A percentile compares a stretch with the other conserved stretches of the same genome.
phyloP scores from a whole-genome alignment of 2,329 filamentous ascomycete genomes.

The Cordyceps pruinosa region DNA sequence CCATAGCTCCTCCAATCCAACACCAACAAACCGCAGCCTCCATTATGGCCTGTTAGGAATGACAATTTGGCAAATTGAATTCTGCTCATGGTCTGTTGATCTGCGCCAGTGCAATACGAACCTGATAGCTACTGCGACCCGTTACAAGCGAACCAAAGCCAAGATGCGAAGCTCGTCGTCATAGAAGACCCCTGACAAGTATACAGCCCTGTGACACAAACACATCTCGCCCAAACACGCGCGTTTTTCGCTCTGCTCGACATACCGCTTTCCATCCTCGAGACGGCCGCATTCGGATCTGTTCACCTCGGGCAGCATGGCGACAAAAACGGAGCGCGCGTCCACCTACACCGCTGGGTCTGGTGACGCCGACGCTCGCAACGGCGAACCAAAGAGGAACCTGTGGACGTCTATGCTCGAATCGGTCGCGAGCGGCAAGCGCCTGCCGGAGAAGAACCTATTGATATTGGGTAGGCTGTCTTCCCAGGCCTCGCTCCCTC shows the following conservation, averaged over 20 bases:
- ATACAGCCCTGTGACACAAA: background rate
- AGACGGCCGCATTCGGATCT: constrained; percentile 3
- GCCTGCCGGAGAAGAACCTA: constrained; percentile 85
- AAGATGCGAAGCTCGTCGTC: constrained; percentile 3
- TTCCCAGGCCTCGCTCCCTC: background rate
- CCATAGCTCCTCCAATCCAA: constrained; percentile 1
- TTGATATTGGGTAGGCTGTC: constrained; percentile 64
- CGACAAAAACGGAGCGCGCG: constrained; percentile 46
- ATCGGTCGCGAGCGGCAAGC: constrained; percentile 81
- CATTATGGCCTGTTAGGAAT: background rate
- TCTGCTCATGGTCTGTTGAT: background rate
- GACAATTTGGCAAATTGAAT: background rate
- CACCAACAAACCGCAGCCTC: constrained; percentile 1
- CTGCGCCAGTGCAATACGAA: background rate
- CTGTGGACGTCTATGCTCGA: constrained; percentile 94
- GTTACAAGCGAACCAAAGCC: background rate
- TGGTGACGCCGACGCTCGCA: constrained; percentile 48
- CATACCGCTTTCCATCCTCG: background rate
- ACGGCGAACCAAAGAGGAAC: constrained; percentile 72
- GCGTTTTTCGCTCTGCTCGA: background rate
- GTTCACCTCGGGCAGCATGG: constrained; percentile 30
- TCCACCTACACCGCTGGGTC: constrained; percentile 54
- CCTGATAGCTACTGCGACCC: background rate
- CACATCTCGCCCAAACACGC: constrained; percentile 1
- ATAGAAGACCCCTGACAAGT: constrained; percentile 9